These are phyloP conservation scores for Penicillium malachiteum DNA, from an alignment of 495 filamentous ascomycete species.

Conservation along the genomic window DNA sequence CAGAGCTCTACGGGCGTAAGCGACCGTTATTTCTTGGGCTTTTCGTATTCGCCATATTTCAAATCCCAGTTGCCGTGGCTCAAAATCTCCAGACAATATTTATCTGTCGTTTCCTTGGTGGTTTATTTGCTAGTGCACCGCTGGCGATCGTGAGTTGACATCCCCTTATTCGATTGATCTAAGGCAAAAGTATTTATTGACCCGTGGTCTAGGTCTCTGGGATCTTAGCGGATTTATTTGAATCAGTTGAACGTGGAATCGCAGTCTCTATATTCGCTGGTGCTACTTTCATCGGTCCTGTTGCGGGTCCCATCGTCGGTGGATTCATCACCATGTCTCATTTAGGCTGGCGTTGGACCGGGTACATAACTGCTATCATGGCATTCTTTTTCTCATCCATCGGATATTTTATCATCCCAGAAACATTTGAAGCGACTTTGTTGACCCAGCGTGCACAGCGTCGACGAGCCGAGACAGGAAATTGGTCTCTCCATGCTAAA, in stretches of 20 bases:
- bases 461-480: constrained; percentile 53
- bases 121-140: constrained; percentile 55
- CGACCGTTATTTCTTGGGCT: constrained; percentile 51
- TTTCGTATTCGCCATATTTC: constrained; percentile 51
- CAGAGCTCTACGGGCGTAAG: constrained; percentile 72
- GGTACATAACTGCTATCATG: constrained; percentile 57
- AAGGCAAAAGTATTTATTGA: background rate
- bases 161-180: background rate
- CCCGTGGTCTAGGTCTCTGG: constrained; percentile 35
- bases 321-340: constrained; percentile 48
- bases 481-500: constrained; percentile 51
- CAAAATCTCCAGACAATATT: constrained; percentile 53
- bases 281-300: constrained; percentile 53
- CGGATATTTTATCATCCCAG: constrained; percentile 44
- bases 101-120: constrained; percentile 55
- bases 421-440: constrained; percentile 55
- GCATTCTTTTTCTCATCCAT: constrained; percentile 40
- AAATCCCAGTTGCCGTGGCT: constrained; percentile 55
- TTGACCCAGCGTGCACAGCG: constrained; percentile 47
- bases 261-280: constrained; percentile 55
- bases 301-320: constrained; percentile 56
- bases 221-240: constrained; percentile 57
- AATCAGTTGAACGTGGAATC: constrained; percentile 52
- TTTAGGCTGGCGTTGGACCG: constrained; percentile 60
- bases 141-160: constrained; percentile 49